Base-by-base conservation (phyloP, 2,329 filamentous ascomycete genomes). In the Myriosclerotinia curreyana region DNA sequence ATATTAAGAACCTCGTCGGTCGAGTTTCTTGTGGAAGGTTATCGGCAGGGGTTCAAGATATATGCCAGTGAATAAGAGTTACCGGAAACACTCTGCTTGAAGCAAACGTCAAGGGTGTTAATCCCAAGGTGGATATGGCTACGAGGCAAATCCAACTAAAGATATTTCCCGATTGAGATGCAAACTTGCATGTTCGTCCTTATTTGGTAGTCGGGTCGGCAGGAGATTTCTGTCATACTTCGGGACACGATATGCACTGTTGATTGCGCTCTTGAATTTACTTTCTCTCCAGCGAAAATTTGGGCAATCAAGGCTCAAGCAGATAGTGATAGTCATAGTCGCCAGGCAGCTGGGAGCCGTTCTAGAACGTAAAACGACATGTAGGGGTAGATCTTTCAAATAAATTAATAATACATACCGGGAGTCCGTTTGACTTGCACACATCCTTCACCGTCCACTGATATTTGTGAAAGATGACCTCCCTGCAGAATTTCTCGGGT, bases 331-430 rank as follows among this genome's bases (percentile, higher is more conserved):
- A 31, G 28, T 31, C 5, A 31, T 31, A 31, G 28, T 36, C 42
- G 22, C 25, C 38, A 61, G 65, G 64, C 66, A 65, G 68, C 68
- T 73, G 67, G 69, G 69, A 71, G 70, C 70, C 67, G 67, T 67
- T 59, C 60, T n/a, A 58, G 46, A 62, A 58, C 51, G 42, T 25
- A n/a, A 62, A 66, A 67, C 50, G 20, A 17, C 40, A 52, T 59
- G 55, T 56, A 68, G 66, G 70, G 64, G 56, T 61, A 34, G 50
- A 64, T 66, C 54, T 67, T 42, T 67, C 65, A 71, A 63, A 69
- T 71, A 72, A 60, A 72, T 70, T 70, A 62, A 69, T 67, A 65
- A 70, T 62, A 72, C 71, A 67, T 72, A 72, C 71, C 69, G 65
- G 67, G 65, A 56, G 49, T 65, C 64, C 65, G 66, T 66, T 69